Conservation (phyloP, 108 stramenopile genomes). For the Thalassiosira profunda region DNA sequence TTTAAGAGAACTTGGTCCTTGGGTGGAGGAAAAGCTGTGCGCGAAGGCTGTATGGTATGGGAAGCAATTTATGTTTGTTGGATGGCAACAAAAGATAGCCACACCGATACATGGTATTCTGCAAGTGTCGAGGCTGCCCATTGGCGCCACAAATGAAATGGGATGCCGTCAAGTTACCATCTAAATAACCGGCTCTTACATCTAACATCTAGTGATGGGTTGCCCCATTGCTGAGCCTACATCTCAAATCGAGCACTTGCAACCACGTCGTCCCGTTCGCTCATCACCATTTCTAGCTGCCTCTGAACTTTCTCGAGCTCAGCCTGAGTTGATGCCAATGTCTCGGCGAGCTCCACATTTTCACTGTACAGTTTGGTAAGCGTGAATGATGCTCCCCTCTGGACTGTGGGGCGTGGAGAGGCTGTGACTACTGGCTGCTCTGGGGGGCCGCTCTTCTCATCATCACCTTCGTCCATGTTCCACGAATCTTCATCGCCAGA, state of each 20-base stretch:
- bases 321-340: conserved; percentile 6
- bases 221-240: no score
- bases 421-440: neutral
- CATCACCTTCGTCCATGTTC: no score
- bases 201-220: no score
- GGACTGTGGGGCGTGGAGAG: neutral
- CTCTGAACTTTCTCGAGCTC: conserved; percentile 17
- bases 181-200: no score
- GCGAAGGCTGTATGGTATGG: no score
- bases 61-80: no score
- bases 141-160: neutral
- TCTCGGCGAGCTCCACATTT: conserved; percentile 13
- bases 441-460: neutral
- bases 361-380: conserved; percentile 19
- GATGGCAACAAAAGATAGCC: no score
- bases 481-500: no score
- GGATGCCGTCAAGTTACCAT: no score
- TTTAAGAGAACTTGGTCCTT: no score
- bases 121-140: neutral
- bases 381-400: neutral
- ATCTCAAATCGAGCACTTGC: conserved; percentile 8
- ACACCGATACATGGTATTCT: neutral
- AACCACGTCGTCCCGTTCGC: conserved; percentile 7
- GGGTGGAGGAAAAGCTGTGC: no score
- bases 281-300: conserved; percentile 1